Evolutionary conservation across 2,329 filamentous ascomycete genomes (phyloP).

Genomic region (Hypoxylon sp.): DNA sequence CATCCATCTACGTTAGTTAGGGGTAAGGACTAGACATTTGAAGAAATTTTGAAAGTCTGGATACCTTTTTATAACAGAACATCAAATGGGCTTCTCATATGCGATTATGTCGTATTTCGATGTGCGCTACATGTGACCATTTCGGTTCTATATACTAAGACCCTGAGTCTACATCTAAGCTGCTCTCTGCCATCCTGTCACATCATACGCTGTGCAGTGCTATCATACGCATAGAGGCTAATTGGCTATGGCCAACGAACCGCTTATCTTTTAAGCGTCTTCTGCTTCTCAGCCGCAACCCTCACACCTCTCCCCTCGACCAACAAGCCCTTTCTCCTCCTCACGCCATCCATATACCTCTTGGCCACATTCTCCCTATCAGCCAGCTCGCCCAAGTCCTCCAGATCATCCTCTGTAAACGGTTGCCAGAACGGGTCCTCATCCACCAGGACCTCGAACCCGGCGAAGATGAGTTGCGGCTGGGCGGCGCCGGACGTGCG

Average conservation of each 20-base stretch:
- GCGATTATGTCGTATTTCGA: not conserved
- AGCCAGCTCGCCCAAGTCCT: constrained; percentile 94
- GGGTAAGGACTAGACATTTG: not conserved
- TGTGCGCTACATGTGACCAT: not conserved
- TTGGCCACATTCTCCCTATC: constrained; percentile 97
- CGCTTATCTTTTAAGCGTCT: constrained; percentile 74
- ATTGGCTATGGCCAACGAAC: not conserved
- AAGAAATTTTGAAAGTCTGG: not conserved
- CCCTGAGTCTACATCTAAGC: not conserved
- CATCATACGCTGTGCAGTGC: not conserved
- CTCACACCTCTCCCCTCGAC: constrained; percentile 84
- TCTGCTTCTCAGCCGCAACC: constrained; percentile 93
- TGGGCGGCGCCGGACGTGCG: constrained; percentile 90
- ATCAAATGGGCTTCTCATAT: not conserved
- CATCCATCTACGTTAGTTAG: not conserved
- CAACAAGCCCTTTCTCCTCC: constrained; percentile 88
- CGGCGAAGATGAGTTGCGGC: constrained; percentile 93
- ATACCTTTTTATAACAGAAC: not conserved
- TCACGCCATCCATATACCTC: constrained; percentile 92
- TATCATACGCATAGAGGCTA: not conserved
- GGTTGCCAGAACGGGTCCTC: constrained; percentile 99
- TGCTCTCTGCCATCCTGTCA: not conserved
- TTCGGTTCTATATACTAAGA: not conserved
- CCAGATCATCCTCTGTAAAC: constrained; percentile 94
- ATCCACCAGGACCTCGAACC: constrained; percentile 93